Base-by-base conservation (phyloP, 2,329 filamentous ascomycete genomes). In the Talaromyces atroroseus region DNA sequence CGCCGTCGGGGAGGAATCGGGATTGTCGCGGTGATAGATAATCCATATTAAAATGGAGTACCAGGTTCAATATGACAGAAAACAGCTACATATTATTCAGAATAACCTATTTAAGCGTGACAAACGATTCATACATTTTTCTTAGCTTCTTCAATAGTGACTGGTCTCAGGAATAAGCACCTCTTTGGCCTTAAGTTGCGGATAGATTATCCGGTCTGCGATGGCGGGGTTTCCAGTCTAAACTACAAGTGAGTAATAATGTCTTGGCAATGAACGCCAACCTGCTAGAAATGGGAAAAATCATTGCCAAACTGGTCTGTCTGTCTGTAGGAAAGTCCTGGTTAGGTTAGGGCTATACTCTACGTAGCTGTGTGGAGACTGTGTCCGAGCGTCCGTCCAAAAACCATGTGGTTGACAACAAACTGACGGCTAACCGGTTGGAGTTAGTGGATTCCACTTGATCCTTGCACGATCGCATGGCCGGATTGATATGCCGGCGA, bases 331-430 rank as follows among this genome's bases (percentile, higher is more conserved):
- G 38, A 20, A 11, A 20, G n/a, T 42, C 38, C 38, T 20, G 3
- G n/a, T 20, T 20, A 18, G 38, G 38, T 20, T 42, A 42, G 38
- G 2, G 38, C 38, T 20, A 42, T 18, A 20, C 38, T 18, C 7
- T 40, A n/a, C n/a, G n/a, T n/a, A 18, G 36, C 36, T 14, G 14
- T 14, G 36, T 14, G 32, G 32, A 14, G 32, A 21, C 11, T 24
- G 12, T 36, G 50, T 46, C 44, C 44, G 44, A 46, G 44, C 44
- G 44, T 46, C 16, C n/a, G 36, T 40, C 7, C 36, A 44, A 48
- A 48, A 54, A 54, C 52, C 52, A 54, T 54, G 52, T 54, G 52
- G 52, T 49, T 54, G 52, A 49, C 48, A 50, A 50, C 48, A 40
- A 50, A 40, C 48, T 16, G 2, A 44, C 40, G 20, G 8, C 40